These are phyloP conservation scores for Macrolepiota fuliginosa DNA, from an alignment of 768 basidiomycete genomes.

Conservation along the genomic window DNA sequence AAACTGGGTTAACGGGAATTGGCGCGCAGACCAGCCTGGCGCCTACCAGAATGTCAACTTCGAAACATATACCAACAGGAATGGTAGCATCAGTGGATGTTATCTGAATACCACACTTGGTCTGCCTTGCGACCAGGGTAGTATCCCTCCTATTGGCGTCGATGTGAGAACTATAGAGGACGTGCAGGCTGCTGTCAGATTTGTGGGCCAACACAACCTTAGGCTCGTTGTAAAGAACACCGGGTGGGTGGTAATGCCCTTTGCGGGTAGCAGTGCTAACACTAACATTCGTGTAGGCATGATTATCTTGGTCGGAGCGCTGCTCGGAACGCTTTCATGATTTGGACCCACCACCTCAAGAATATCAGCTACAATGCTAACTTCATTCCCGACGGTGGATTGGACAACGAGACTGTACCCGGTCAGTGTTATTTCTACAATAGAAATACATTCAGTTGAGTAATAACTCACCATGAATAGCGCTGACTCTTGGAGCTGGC, in stretches of 20 bases:
- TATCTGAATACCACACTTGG: slow-evolving; percentile 43
- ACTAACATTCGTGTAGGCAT: slow-evolving; percentile 23
- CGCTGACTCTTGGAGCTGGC: slow-evolving; percentile 36
- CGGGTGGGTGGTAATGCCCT: slow-evolving; percentile 6
- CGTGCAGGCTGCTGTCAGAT: slow-evolving; percentile 37
- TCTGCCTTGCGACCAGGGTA: slow-evolving; percentile 41
- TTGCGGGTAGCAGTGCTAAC: background rate
- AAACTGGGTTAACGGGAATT: slow-evolving; percentile 8
- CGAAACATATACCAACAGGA: slow-evolving; percentile 17
- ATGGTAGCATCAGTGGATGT: slow-evolving; percentile 50
- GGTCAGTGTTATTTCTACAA: slow-evolving; percentile 12
- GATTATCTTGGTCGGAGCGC: slow-evolving; percentile 45
- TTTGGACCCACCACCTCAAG: slow-evolving; percentile 38
- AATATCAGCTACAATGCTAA: slow-evolving; percentile 26
- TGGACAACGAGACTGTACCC: slow-evolving; percentile 15
- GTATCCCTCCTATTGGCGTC: slow-evolving; percentile 37
- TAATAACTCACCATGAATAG: slow-evolving; percentile 10
- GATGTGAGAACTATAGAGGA: slow-evolving; percentile 36
- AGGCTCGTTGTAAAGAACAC: slow-evolving; percentile 36
- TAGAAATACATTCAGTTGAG: background rate
- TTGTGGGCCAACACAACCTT: slow-evolving; percentile 33
- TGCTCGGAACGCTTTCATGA: slow-evolving; percentile 34
- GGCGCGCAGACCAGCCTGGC: slow-evolving; percentile 9
- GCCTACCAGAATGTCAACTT: slow-evolving; percentile 7
- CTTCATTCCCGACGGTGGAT: slow-evolving; percentile 31